phyloP scores from a whole-genome alignment of 163 green algal genomes.

The Chlorella variabilis region DNA sequence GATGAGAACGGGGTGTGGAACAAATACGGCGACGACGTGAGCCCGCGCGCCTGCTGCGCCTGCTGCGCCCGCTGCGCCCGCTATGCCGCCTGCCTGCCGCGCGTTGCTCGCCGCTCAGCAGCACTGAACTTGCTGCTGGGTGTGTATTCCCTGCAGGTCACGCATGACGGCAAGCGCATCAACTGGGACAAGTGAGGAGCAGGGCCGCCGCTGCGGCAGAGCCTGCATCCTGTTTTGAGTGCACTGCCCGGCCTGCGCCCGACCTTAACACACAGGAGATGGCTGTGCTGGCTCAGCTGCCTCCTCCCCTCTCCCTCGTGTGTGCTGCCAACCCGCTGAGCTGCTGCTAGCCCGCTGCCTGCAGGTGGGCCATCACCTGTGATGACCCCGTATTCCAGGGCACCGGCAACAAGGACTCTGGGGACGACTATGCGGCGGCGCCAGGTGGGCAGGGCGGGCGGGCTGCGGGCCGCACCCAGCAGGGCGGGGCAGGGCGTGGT shows the following conservation, averaged over 20 bases:
- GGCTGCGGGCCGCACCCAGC: too few species aligned
- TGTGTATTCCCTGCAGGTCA: slow-evolving; percentile 59
- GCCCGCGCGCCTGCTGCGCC: slow-evolving; percentile 45
- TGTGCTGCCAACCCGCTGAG: too few species aligned
- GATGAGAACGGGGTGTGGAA: slow-evolving; percentile 71
- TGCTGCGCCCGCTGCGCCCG: slow-evolving; percentile 61
- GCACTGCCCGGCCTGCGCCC: too few species aligned
- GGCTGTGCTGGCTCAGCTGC: not conserved
- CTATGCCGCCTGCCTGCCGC: not conserved
- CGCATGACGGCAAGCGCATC: slow-evolving; percentile 13
- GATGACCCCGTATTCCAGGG: slow-evolving; percentile 79
- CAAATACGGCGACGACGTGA: slow-evolving; percentile 67
- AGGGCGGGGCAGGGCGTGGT: too few species aligned
- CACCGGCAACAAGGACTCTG: slow-evolving; percentile 63
- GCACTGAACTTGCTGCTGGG: too few species aligned
- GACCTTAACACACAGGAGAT: too few species aligned
- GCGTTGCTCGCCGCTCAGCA: not conserved
- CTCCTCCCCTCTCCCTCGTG: too few species aligned
- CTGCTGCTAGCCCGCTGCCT: not conserved
- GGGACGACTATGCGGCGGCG: slow-evolving; percentile 77
- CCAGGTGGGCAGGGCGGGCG: slow-evolving; percentile 44
- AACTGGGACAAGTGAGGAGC: slow-evolving; percentile 26
- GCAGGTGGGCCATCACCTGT: slow-evolving; percentile 76
- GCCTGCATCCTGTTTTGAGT: slow-evolving; percentile 38
- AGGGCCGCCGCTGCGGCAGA: too few species aligned